phyloP scores from a whole-genome alignment of 2,329 filamentous ascomycete genomes.

The Hansfordia pulvinata region DNA sequence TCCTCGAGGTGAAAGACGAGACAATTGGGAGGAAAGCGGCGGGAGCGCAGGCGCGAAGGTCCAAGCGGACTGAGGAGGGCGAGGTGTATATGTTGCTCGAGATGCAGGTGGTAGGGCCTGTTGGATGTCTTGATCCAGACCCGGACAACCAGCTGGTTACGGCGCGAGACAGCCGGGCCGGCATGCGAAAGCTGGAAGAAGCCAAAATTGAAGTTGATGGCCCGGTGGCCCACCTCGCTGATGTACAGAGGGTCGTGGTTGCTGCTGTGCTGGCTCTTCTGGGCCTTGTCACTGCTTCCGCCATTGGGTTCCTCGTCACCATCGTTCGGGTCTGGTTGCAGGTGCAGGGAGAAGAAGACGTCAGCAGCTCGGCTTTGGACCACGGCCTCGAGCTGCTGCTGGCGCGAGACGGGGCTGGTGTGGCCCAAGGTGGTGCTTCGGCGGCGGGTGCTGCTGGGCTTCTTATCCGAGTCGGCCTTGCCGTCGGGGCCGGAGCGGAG shows the following conservation, averaged over 20 bases:
- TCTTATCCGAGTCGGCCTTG: no score
- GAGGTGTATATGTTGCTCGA: constrained; percentile 62
- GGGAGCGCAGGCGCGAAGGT: constrained; percentile 55
- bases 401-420: constrained; percentile 36
- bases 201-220: constrained; percentile 85
- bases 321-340: no score
- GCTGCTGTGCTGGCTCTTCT: no score
- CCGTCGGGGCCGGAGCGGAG: no score
- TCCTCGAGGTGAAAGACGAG: constrained; percentile 77
- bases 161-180: constrained; percentile 50
- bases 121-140: constrained; percentile 69
- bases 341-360: constrained; percentile 78
- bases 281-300: no score
- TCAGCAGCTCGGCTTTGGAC: constrained; percentile 65
- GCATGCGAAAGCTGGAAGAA: constrained; percentile 63
- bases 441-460: constrained; percentile 21
- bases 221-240: constrained; percentile 65
- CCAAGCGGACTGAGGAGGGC: constrained; percentile 64
- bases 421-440: constrained; percentile 35
- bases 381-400: constrained; percentile 64
- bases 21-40: constrained; percentile 68
- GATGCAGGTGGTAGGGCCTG: constrained; percentile 48
- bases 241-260: no score
- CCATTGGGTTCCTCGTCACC: constrained; percentile 52
- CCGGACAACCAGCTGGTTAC: constrained; percentile 50